Evolutionary conservation across 1,139 yeast genomes (phyloP).

Genomic region (Spencermartinsiella ligniputridi): DNA sequence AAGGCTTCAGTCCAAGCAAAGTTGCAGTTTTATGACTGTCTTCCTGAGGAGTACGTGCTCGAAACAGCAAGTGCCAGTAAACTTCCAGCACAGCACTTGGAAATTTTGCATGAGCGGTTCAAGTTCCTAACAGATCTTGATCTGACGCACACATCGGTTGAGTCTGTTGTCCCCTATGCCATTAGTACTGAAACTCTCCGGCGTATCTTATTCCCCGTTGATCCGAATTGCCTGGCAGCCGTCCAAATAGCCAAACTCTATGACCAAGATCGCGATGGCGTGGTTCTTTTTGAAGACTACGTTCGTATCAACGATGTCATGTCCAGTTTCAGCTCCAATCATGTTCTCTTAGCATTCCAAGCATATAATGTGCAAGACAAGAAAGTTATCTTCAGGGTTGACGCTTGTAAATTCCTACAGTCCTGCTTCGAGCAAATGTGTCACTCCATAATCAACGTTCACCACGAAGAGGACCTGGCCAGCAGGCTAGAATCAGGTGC

Average conservation of each 20-base stretch:
- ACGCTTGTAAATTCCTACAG: not conserved
- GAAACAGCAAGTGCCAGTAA: not conserved
- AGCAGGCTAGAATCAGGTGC: not conserved
- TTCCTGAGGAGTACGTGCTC: not conserved
- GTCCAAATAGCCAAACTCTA: constrained; percentile 10
- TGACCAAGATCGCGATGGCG: constrained; percentile 25
- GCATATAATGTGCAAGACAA: not conserved
- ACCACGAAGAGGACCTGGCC: not conserved
- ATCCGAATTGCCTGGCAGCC: constrained; percentile 14
- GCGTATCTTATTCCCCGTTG: constrained; percentile 11
- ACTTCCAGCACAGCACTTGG: not conserved
- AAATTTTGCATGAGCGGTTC: constrained; percentile 11
- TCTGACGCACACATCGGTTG: not conserved
- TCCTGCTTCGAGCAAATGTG: not conserved
- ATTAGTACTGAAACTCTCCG: constrained; percentile 17
- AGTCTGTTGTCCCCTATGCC: constrained; percentile 12
- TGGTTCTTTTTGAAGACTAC: constrained; percentile 25
- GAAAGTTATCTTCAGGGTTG: not conserved
- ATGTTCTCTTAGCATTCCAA: not conserved
- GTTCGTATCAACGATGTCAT: not conserved
- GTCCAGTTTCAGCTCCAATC: not conserved
- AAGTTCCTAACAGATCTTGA: constrained; percentile 8
- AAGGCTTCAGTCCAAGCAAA: constrained; percentile 4
- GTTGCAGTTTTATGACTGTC: not conserved
- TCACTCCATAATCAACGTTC: not conserved